These are phyloP conservation scores for Xerocomellus intermedius DNA, from an alignment of 768 basidiomycete genomes.

Conservation along the genomic window DNA sequence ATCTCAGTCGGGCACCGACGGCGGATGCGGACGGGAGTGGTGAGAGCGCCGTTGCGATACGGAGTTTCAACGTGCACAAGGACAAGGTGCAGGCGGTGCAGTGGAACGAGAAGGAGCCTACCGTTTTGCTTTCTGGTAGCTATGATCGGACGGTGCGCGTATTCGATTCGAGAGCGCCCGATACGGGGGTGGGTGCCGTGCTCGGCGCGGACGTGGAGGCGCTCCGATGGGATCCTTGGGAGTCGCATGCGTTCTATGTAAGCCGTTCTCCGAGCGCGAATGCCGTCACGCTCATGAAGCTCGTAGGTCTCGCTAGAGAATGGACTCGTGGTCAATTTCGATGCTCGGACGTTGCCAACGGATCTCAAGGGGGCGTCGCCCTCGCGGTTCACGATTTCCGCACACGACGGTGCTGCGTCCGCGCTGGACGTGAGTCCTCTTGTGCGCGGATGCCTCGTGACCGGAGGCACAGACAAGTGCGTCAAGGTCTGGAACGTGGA, in stretches of 20 bases:
- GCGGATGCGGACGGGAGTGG: slow-evolving; percentile 45
- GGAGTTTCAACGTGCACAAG: slow-evolving; percentile 82
- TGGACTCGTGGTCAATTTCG: slow-evolving; percentile 89
- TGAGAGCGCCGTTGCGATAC: slow-evolving; percentile 56
- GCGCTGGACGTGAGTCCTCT: slow-evolving; percentile 90
- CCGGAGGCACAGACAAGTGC: slow-evolving; percentile 92
- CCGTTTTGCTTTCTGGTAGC: slow-evolving; percentile 87
- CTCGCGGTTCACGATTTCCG: slow-evolving; percentile 83
- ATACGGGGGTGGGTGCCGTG: slow-evolving; percentile 77
- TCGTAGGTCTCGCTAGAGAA: slow-evolving; percentile 91
- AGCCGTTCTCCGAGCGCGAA: slow-evolving; percentile 26
- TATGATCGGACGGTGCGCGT: slow-evolving; percentile 95
- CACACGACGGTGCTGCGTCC: slow-evolving; percentile 89
- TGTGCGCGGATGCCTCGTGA: slow-evolving; percentile 86
- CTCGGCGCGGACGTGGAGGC: slow-evolving; percentile 94
- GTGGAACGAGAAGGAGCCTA: slow-evolving; percentile 90
- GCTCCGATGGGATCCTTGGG: slow-evolving; percentile 95
- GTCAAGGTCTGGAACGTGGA: slow-evolving; percentile 97
- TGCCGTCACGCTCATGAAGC: background rate
- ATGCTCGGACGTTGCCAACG: slow-evolving; percentile 79
- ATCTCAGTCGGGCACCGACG: slow-evolving; percentile 70
- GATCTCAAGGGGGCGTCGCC: slow-evolving; percentile 62
- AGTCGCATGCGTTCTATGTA: slow-evolving; percentile 83
- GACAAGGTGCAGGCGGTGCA: slow-evolving; percentile 97
- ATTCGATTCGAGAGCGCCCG: slow-evolving; percentile 87